A percentile compares a stretch with the other conserved stretches of the same genome.
Conservation (phyloP, 148 eudicot species). For the Camellia granthamiana region DNA sequence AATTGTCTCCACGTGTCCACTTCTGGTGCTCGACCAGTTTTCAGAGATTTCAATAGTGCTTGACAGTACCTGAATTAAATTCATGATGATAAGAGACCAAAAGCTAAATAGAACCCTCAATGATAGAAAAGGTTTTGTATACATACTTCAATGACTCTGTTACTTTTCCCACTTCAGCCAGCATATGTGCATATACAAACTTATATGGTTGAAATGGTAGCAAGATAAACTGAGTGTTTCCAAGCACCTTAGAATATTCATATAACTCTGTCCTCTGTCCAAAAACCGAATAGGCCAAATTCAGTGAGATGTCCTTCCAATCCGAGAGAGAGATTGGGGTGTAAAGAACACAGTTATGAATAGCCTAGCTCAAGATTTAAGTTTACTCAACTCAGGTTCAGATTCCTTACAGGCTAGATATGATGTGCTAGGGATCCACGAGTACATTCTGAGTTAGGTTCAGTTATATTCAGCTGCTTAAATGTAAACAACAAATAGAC, state of each 20-base stretch:
- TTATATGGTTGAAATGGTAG: slow-evolving; percentile 88
- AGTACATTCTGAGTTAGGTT: not conserved
- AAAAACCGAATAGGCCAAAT: slow-evolving; percentile 6
- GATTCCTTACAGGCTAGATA: too few species aligned
- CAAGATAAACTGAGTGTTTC: slow-evolving; percentile 76
- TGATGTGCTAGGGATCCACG: too few species aligned
- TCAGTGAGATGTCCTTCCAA: slow-evolving; percentile 10
- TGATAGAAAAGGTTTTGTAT: not conserved
- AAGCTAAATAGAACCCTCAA: slow-evolving; percentile 3
- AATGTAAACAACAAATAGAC: not conserved
- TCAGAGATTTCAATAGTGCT: slow-evolving; percentile 57
- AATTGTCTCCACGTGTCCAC: slow-evolving; percentile 62
- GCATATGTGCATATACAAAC: slow-evolving; percentile 73
- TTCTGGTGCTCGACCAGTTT: slow-evolving; percentile 74
- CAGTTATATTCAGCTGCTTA: not conserved
- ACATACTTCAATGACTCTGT: slow-evolving; percentile 85
- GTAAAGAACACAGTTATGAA: not conserved
- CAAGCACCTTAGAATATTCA: slow-evolving; percentile 83
- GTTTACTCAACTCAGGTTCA: too few species aligned
- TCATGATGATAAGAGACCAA: slow-evolving; percentile 24
- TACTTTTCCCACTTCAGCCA: slow-evolving; percentile 88
- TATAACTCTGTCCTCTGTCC: slow-evolving; percentile 82
- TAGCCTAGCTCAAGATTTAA: not conserved
- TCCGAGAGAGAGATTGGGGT: not conserved
- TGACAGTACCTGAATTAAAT: slow-evolving; percentile 70